Conservation (phyloP, 768 basidiomycete species). For the Phanerochaete sordida region DNA sequence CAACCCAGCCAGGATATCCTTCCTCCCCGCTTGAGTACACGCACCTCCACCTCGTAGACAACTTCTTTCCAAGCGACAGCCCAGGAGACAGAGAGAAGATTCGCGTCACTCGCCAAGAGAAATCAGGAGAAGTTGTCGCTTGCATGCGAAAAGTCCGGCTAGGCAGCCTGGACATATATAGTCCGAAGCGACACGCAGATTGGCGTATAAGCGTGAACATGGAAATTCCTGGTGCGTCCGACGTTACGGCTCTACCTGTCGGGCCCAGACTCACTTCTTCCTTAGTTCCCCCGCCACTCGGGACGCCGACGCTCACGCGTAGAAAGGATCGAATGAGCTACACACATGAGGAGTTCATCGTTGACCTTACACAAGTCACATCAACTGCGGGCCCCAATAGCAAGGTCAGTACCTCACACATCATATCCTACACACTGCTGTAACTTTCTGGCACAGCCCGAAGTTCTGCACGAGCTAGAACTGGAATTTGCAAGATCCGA, state of each 20-base stretch:
- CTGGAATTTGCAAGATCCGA: conserved; percentile 77
- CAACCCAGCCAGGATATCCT: conserved; percentile 47
- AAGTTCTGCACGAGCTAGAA: conserved; percentile 83
- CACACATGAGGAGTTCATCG: conserved; percentile 85
- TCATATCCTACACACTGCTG: neutral
- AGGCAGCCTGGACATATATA: conserved; percentile 84
- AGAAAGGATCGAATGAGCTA: conserved; percentile 93
- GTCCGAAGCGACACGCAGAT: conserved; percentile 79
- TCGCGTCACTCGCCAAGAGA: conserved; percentile 82
- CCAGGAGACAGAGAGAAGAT: conserved; percentile 50
- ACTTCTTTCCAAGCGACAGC: conserved; percentile 57
- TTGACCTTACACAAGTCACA: conserved; percentile 93
- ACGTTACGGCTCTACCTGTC: neutral
- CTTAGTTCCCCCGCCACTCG: conserved; percentile 65
- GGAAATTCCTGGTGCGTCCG: conserved; percentile 77
- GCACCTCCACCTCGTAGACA: conserved; percentile 77
- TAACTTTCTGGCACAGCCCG: conserved; percentile 36
- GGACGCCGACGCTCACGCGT: conserved; percentile 55
- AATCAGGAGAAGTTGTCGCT: conserved; percentile 60
- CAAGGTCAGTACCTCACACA: conserved; percentile 40
- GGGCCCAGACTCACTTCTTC: neutral
- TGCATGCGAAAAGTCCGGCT: conserved; percentile 78
- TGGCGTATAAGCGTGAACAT: conserved; percentile 92
- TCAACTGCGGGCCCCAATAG: conserved; percentile 43
- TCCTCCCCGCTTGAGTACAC: conserved; percentile 64